These are phyloP conservation scores for Fusarium decemcellulare DNA, from an alignment of 2,329 filamentous ascomycete species.

Conservation along the genomic window DNA sequence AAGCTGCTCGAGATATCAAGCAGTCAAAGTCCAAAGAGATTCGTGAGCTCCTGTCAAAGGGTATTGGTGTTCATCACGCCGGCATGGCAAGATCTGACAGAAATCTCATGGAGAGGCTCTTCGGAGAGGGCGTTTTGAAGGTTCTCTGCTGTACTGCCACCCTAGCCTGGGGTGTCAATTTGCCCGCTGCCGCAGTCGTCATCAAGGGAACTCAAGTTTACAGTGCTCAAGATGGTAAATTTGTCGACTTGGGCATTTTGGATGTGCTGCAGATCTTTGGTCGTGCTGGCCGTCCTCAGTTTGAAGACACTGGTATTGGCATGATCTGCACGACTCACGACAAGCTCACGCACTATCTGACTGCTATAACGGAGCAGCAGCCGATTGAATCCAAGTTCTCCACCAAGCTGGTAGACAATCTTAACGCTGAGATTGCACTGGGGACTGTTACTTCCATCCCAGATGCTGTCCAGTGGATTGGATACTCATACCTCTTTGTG, in stretches of 20 bases:
- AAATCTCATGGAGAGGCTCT: constrained; percentile 95
- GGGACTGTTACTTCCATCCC: constrained; percentile 95
- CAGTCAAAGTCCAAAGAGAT: constrained; percentile 88
- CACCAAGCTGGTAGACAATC: constrained; percentile 92
- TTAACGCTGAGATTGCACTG: constrained; percentile 94
- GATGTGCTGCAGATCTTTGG: constrained; percentile 99
- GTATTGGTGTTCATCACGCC: constrained; percentile 95
- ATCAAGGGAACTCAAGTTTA: constrained; percentile 99
- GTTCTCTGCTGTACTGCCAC: constrained; percentile 99
- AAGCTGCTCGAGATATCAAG: constrained; percentile 87
- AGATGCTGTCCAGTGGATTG: constrained; percentile 97
- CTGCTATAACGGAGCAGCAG: constrained; percentile 93
- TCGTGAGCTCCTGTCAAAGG: constrained; percentile 89
- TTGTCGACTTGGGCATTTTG: constrained; percentile 94
- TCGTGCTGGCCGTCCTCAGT: constrained; percentile 96
- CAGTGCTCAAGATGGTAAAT: constrained; percentile 96
- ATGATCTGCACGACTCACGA: constrained; percentile 99
- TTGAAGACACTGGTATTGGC: constrained; percentile 96
- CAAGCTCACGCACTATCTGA: constrained; percentile 90
- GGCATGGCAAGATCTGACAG: constrained; percentile 96
- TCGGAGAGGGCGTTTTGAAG: constrained; percentile 92
- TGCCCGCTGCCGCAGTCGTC: constrained; percentile 94
- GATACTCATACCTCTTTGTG: constrained; percentile 97
- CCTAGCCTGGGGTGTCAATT: constrained; percentile 97
- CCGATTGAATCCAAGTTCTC: constrained; percentile 99